phyloP scores from a whole-genome alignment of 1,284 basidiomycete species.

The Rhodofomes roseus region DNA sequence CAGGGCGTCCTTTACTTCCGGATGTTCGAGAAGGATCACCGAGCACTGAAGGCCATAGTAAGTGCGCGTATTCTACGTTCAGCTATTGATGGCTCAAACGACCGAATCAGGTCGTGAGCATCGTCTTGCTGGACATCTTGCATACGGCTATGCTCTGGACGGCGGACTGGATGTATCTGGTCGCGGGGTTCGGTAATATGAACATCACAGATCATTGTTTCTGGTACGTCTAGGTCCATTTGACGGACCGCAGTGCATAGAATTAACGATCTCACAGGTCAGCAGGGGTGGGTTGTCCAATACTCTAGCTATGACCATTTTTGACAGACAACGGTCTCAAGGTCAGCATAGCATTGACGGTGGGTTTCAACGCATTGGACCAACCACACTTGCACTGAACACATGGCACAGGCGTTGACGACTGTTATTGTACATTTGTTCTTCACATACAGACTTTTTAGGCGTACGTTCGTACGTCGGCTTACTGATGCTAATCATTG shows the following conservation, averaged over 20 bases:
- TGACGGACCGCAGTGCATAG: neutral
- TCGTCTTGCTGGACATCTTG: constrained; percentile 20
- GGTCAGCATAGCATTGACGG: constrained; percentile 20
- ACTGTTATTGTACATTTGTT: constrained; percentile 22
- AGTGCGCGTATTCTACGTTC: too few species aligned
- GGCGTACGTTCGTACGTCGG: neutral
- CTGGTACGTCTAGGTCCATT: constrained; percentile 6
- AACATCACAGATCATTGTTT: constrained; percentile 20
- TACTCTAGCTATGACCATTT: too few species aligned
- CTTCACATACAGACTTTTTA: constrained; percentile 19
- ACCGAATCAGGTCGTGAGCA: constrained; percentile 16
- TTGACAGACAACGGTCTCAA: too few species aligned
- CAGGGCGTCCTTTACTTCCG: constrained; percentile 9
- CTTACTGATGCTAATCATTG: neutral
- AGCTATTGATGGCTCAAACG: too few species aligned
- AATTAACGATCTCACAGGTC: neutral
- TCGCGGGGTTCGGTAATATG: constrained; percentile 17
- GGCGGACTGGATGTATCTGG: constrained; percentile 21
- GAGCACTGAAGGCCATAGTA: constrained; percentile 20
- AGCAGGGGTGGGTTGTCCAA: constrained; percentile 12
- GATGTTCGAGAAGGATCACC: constrained; percentile 13
- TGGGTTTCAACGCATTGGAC: neutral
- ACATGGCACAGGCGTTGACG: constrained; percentile 8
- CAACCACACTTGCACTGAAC: neutral
- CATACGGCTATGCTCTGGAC: constrained; percentile 21